Evolutionary conservation across 2,329 filamentous ascomycete species (phyloP).

Genomic region (Monilinia polystroma): DNA sequence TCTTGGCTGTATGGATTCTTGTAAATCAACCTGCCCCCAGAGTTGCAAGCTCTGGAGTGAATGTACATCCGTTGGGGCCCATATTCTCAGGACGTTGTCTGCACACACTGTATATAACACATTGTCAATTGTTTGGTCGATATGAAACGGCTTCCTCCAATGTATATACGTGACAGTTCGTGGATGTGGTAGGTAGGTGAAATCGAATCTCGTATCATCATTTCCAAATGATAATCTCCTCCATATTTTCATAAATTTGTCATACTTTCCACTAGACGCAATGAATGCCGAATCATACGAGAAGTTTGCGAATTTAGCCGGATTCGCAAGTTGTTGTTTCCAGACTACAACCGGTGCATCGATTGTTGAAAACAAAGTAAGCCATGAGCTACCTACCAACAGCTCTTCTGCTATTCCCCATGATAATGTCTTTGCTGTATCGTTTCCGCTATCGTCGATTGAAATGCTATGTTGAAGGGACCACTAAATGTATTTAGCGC

Average conservation of each 20-base stretch:
- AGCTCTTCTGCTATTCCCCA: conserved; percentile 89
- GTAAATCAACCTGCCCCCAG: conserved; percentile 78
- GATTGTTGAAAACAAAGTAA: conserved; percentile 65
- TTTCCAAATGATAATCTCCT: conserved; percentile 79
- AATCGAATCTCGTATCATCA: conserved; percentile 83
- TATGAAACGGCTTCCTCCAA: conserved; percentile 78
- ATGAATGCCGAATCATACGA: conserved; percentile 88
- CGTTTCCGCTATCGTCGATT: conserved; percentile 44
- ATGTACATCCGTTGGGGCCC: conserved; percentile 74
- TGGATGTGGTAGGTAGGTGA: conserved; percentile 86
- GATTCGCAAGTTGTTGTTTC: conserved; percentile 71
- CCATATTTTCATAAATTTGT: conserved; percentile 91
- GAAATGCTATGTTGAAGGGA: conserved; percentile 62
- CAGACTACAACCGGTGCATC: conserved; percentile 61
- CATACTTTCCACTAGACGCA: conserved; percentile 74
- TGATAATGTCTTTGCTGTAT: conserved; percentile 61
- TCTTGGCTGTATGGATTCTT: conserved; percentile 59
- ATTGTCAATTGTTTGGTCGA: conserved; percentile 78
- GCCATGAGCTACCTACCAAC: conserved; percentile 67
- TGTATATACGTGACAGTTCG: conserved; percentile 75
- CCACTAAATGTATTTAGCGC: conserved; percentile 50
- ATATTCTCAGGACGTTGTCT: conserved; percentile 78
- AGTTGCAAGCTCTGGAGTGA: conserved; percentile 71
- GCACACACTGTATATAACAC: conserved; percentile 86
- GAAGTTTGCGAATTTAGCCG: conserved; percentile 70